Evolutionary conservation across 1,139 yeast species (phyloP), one percentile per base, ranked within the genome.

Genomic region (Lodderomyces theae): DNA sequence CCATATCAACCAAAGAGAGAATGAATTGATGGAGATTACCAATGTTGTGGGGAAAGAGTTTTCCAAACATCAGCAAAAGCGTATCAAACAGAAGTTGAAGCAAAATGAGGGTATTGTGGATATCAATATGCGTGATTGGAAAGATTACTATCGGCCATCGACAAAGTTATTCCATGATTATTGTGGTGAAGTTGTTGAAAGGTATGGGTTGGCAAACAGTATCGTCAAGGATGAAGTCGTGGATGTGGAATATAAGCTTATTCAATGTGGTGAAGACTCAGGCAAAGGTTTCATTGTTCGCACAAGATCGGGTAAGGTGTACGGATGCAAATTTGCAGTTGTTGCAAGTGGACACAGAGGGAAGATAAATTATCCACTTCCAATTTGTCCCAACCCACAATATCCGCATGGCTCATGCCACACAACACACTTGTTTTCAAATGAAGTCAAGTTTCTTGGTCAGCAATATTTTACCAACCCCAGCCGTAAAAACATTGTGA

Each of bases 31-130:
- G 59, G 75, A 72, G 45, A 71, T 73, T 35, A 60, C 61, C 23
- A 70, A 72, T 45, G 75, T 72, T 7, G 77, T 72, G 2, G 78
- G 78, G 0, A 66, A 59, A 42, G 78, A 73, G 47, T 57, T 62
- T 39, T 65, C 74, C 16, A 73, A 72, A 49, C 78, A 72, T 45
- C 67, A 68, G n/a, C 25, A 21, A 12, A 32, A 32, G 18, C 13
- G 31, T 17, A 13, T 28, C 11, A 28, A 28, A 15, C 31, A 15
- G 10, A 28, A 28, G 31, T 28, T 28, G 31, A 28, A 28, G 18
- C 31, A n/a, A 18, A 28, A 47, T 9, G 57, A 64, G 0, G 73
- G 73, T 0, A 53, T 66, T 11, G 55, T 66, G 9, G 69, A 71
- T 45, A 61, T 72, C 37, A 70, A 72, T 46, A 67, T 69, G 72